Base-by-base conservation (phyloP, 2,329 filamentous ascomycete species). In the Talaromyces sp. region DNA sequence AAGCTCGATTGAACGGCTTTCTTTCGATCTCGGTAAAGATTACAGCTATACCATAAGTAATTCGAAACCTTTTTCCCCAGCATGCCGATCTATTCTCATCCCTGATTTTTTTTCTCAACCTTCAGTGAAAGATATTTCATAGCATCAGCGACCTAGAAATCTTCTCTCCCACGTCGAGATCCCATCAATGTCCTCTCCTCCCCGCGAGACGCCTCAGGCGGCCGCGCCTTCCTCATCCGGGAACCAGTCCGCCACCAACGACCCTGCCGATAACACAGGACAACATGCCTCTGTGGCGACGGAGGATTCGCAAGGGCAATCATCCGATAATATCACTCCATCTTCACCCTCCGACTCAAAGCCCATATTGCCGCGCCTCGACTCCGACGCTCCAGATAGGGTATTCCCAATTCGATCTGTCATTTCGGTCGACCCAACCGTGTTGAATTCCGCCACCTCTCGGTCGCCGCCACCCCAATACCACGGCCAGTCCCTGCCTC, bases 341-440 rank as follows among this genome's bases (percentile, higher is more conserved):
- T 58, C 60, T n/a, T 51, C 32, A 19, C 55, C 52, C 27, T 39
- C 36, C 49, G 19, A 11, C 2, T 53, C 54, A 19, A 53, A 52
- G 17, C 54, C 60, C 36, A 42, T 67, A 19, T 60, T 73, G 6
- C 69, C 71, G 22, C 64, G 64, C 8, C 58, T 75, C 15, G 70
- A 71, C 52, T 69, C 67, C 11, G 70, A 71, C 6, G 68, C 69
- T 2, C 66, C 78, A 39, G 83, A 93, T 69, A 84, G 89, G 57
- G 88, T 93, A n/a, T 93, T 91, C 61, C 90, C 90, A 17, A 89
- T 93, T 33, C 85, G 89, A 55, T 92, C 89, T 13, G 87, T 90
- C 49, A 81, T 93, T 36, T 90, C 85, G 11, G 85, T 93, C 44
- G 60, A 62, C 27, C 55, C 58, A 33, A 54, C 51, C 22, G 57